phyloP scores from a whole-genome alignment of 164 flowering plant species.

The Chimonanthus salicifolius region DNA sequence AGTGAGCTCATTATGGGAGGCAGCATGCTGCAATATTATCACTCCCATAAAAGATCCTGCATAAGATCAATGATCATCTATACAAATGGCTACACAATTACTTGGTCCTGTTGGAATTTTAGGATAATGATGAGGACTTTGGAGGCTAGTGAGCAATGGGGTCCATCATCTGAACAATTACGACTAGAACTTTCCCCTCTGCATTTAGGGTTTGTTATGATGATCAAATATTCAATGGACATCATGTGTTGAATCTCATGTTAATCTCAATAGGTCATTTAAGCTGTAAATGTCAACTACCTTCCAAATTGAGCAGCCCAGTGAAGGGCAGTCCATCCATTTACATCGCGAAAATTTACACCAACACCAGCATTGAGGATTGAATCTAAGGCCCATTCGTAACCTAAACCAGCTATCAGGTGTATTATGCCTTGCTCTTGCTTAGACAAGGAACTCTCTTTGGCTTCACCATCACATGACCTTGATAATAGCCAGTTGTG shows the following conservation, averaged over 20 bases:
- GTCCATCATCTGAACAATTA: not conserved
- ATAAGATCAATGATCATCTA: too few relatives aligned
- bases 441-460: slow-evolving; percentile 57
- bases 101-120: too few relatives aligned
- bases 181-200: not conserved
- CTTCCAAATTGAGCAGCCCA: slow-evolving; percentile 99
- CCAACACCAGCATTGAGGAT: slow-evolving; percentile 62
- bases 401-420: slow-evolving; percentile 85
- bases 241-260: not conserved
- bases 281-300: slow-evolving; percentile 24
- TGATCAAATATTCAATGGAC: not conserved
- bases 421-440: slow-evolving; percentile 95
- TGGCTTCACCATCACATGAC: slow-evolving; percentile 20
- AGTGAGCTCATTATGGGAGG: too few relatives aligned
- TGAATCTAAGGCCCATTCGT: slow-evolving; percentile 85
- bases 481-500: slow-evolving; percentile 61
- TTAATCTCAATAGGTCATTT: not conserved
- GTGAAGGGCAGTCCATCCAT: slow-evolving; percentile 98
- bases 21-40: too few relatives aligned
- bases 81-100: too few relatives aligned
- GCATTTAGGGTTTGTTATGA: too few relatives aligned
- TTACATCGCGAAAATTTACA: slow-evolving; percentile 80
- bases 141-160: not conserved
- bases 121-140: not conserved
- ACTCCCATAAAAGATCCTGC: too few relatives aligned